These are phyloP conservation scores for Lunularia cruciata DNA, from an alignment of 225 moss, liverwort and hornwort species.

Conservation along the genomic window DNA sequence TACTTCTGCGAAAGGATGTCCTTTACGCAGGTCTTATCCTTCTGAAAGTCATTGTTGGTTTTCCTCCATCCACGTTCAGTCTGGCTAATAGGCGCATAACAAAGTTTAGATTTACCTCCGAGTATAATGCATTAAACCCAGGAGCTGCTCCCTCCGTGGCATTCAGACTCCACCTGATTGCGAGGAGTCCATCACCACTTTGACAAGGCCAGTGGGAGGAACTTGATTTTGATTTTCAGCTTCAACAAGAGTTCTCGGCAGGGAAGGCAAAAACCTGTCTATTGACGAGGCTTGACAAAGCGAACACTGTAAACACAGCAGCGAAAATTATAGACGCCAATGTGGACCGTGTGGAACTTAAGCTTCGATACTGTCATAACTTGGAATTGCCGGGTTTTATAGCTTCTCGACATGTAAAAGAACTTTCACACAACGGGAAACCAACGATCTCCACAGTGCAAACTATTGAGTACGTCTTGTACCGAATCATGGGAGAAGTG, in stretches of 20 bases:
- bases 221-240: slow-evolving; percentile 8
- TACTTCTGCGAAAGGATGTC: slow-evolving; percentile 29
- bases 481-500: too few species aligned
- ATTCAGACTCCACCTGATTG: slow-evolving; percentile 50
- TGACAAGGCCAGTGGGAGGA: not conserved
- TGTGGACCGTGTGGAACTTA: too few species aligned
- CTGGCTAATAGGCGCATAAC: slow-evolving; percentile 56
- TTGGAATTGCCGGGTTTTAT: too few species aligned
- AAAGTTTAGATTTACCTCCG: slow-evolving; percentile 49
- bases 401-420: too few species aligned
- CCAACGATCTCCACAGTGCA: too few species aligned
- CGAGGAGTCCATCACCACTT: slow-evolving; percentile 39
- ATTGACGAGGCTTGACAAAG: slow-evolving; percentile 27
- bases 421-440: too few species aligned
- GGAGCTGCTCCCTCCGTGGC: slow-evolving; percentile 27
- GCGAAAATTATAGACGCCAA: too few species aligned
- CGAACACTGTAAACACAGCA: not conserved
- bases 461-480: too few species aligned
- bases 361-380: too few species aligned
- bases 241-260: slow-evolving; percentile 14
- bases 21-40: slow-evolving; percentile 54
- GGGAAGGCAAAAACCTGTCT: slow-evolving; percentile 26
- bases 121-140: slow-evolving; percentile 27
- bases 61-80: slow-evolving; percentile 54
- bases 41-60: slow-evolving; percentile 33